Evolutionary conservation across 2,329 filamentous ascomycete species (phyloP).

Genomic region (Cladobotryum mycophilum): DNA sequence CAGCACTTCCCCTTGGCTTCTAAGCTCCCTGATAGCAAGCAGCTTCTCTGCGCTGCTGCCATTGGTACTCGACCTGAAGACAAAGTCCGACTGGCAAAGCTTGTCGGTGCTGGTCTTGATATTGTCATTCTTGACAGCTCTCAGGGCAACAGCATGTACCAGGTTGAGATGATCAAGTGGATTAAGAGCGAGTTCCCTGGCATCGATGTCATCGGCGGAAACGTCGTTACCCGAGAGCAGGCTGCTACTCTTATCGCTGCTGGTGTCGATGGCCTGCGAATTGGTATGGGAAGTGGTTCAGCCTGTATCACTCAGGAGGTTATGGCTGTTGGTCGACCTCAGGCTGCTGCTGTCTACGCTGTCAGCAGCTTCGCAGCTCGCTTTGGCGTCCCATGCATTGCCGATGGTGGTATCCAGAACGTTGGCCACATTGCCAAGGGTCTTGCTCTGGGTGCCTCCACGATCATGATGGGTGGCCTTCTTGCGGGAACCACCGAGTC

Average conservation of each 20-base stretch:
- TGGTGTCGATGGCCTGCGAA: conserved; percentile 91
- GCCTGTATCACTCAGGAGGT: conserved; percentile 99
- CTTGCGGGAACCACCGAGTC: conserved; percentile 96
- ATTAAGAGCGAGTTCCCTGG: conserved; percentile 80
- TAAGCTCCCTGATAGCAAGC: conserved; percentile 94
- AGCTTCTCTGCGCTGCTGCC: conserved; percentile 89
- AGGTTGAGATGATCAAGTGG: conserved; percentile 97
- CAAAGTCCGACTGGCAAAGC: conserved; percentile 74
- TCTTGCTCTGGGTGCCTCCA: conserved; percentile 85
- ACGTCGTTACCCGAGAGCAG: conserved; percentile 96
- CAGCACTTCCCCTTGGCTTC: conserved; percentile 93
- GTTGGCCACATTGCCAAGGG: conserved; percentile 99
- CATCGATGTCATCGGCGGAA: conserved; percentile 94
- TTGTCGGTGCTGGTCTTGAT: conserved; percentile 91
- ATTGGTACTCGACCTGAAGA: conserved; percentile 95
- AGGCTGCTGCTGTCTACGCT: conserved; percentile 86
- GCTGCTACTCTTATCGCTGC: conserved; percentile 87
- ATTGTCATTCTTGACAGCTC: conserved; percentile 93
- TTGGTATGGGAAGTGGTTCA: conserved; percentile 97
- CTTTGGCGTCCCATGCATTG: conserved; percentile 96
- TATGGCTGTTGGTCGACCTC: conserved; percentile 96
- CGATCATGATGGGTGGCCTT: conserved; percentile 99
- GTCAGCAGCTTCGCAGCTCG: conserved; percentile 83
- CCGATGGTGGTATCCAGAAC: conserved; percentile 96
- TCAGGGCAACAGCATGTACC: conserved; percentile 98